Evolutionary conservation across 1,284 basidiomycete genomes (phyloP).

Genomic region (Sporisorium reilianum): DNA sequence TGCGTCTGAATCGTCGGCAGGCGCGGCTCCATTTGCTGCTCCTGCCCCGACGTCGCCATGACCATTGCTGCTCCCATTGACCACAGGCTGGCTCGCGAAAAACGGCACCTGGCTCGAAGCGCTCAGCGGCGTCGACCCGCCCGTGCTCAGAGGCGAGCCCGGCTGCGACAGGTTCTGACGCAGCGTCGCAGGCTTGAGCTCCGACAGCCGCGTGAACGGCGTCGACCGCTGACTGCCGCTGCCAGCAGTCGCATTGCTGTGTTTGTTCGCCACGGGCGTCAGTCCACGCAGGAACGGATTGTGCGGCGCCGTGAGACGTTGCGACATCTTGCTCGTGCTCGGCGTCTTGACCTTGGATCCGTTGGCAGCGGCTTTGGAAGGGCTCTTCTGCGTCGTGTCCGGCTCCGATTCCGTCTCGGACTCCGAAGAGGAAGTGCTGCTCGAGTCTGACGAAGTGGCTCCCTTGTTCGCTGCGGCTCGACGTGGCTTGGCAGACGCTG

Average conservation of each 20-base stretch:
- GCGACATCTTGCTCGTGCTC: slow-evolving; percentile 5
- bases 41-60: neutral
- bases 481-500: slow-evolving; percentile 1
- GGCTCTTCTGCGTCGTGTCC: slow-evolving; percentile 9
- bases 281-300: slow-evolving; percentile 37
- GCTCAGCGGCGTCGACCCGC: slow-evolving; percentile 23
- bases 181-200: slow-evolving; percentile 50
- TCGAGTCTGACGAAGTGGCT: slow-evolving; percentile 8
- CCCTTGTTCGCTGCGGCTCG: slow-evolving; percentile 1
- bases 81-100: slow-evolving; percentile 18
- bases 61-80: slow-evolving; percentile 3
- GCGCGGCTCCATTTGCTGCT: neutral
- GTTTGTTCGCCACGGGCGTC: slow-evolving; percentile 15
- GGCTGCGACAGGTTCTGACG: slow-evolving; percentile 56
- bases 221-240: slow-evolving; percentile 24
- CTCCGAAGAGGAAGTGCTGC: slow-evolving; percentile 8
- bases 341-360: slow-evolving; percentile 7
- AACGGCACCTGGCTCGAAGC: slow-evolving; percentile 16
- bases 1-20: neutral
- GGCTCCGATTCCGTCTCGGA: slow-evolving; percentile 27
- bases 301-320: neutral
- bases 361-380: neutral
- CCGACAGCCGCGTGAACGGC: slow-evolving; percentile 52
- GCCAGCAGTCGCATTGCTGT: slow-evolving; percentile 6
- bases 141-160: slow-evolving; percentile 39